These are phyloP conservation scores for Cucurbita ficifolia DNA, from an alignment of 306 rosid genomes.

Conservation along the genomic window DNA sequence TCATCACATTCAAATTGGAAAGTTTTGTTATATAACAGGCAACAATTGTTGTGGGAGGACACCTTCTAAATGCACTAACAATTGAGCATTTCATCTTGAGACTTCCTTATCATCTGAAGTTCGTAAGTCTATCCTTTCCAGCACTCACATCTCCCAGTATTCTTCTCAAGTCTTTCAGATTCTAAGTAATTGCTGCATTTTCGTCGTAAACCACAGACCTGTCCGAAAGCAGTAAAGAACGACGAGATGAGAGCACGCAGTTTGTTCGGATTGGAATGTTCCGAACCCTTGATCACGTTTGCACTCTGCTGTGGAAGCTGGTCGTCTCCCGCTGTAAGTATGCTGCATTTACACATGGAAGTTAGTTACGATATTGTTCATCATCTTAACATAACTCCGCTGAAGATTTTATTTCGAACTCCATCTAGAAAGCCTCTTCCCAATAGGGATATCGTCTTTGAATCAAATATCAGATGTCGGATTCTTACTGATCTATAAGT, in stretches of 20 bases:
- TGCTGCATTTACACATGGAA: background rate
- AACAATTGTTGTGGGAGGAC: constrained; percentile 69
- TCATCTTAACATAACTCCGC: background rate
- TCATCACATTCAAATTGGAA: background rate
- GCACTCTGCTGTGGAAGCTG: constrained; percentile 98
- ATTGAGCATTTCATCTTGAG: constrained; percentile 94
- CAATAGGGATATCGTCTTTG: background rate
- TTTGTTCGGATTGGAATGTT: constrained; percentile 73
- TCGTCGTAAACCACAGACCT: constrained; percentile 33
- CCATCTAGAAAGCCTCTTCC: too few species aligned
- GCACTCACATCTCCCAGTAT: background rate
- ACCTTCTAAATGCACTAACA: constrained; percentile 70
- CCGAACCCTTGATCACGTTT: constrained; percentile 85
- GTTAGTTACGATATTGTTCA: background rate
- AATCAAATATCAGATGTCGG: background rate
- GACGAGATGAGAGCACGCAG: constrained; percentile 70
- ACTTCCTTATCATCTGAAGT: constrained; percentile 85
- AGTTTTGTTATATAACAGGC: constrained; percentile 33
- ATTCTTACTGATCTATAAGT: background rate
- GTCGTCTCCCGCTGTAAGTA: constrained; percentile 95
- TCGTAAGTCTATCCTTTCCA: constrained; percentile 36
- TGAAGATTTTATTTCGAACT: background rate
- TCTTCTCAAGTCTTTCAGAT: constrained; percentile 9
- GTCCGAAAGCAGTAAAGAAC: constrained; percentile 64
- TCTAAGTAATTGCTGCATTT: background rate